Conservation (phyloP, 768 basidiomycete species). For the Rhizopogon sp. region DNA sequence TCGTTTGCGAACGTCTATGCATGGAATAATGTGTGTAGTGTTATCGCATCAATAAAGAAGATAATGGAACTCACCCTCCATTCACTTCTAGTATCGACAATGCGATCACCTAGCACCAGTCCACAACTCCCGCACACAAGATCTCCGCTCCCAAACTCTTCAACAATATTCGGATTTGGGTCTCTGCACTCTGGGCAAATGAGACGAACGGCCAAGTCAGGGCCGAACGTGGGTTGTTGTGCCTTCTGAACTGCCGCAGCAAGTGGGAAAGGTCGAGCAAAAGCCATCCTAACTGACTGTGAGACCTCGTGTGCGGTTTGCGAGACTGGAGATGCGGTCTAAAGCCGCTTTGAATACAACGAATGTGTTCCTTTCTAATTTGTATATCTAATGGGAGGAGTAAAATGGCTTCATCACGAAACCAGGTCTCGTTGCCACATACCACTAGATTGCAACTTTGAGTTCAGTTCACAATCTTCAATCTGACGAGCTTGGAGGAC, state of each 20-base stretch:
- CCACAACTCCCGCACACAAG: conserved; percentile 94
- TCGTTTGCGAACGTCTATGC: conserved; percentile 98
- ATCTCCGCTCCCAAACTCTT: conserved; percentile 97
- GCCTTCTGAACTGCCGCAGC: conserved; percentile 47
- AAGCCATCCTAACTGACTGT: conserved; percentile 44
- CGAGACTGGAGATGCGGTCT: conserved; percentile 4
- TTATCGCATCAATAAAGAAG: conserved; percentile 8
- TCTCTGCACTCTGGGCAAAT: conserved; percentile 96
- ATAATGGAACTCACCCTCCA: conserved; percentile 70
- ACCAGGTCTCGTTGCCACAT: conserved; percentile 5
- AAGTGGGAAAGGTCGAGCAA: conserved; percentile 76
- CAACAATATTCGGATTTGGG: conserved; percentile 90
- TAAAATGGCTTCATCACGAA: conserved; percentile 8
- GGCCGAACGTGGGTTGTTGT: conserved; percentile 61
- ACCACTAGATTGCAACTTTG: conserved; percentile 8
- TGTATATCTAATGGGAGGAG: conserved; percentile 11
- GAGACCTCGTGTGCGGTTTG: conserved; percentile 11
- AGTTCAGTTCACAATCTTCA: background rate
- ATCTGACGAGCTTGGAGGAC: conserved; percentile 5
- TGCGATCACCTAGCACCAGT: conserved; percentile 90
- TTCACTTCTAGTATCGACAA: conserved; percentile 98
- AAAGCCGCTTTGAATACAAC: conserved; percentile 10
- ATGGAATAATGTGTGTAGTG: conserved; percentile 17
- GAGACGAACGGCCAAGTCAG: conserved; percentile 82
- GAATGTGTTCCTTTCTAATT: conserved; percentile 17